Base-by-base conservation (phyloP, 352 stramenopile genomes). In the Globisporangium spiculum region DNA sequence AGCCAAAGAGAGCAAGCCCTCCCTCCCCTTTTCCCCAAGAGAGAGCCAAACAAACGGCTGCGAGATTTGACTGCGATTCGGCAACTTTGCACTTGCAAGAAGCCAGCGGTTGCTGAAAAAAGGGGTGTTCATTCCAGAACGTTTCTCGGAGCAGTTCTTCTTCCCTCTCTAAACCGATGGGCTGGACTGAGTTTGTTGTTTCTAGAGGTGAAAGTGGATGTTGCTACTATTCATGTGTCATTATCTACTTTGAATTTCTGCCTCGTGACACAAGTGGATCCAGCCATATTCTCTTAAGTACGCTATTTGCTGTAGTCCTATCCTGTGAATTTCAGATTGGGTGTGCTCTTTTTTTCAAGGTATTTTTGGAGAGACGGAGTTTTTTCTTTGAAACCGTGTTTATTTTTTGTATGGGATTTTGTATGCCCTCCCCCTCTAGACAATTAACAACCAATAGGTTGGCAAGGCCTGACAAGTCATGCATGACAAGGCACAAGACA, bases 31-130 rank as follows among this genome's bases (percentile, higher is more conserved):
- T 46, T 46, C 16, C 38, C 38, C 38, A 50, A 48, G 38, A 50
- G 41, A 50, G 41, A 50, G 41, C 41, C 44, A 52, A 52, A 52
- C 44, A 52, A 52, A 52, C 44, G 44, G 44, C 44, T 52, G 44
- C 6, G 44, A 52, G 44, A 20, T 52, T 52, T 52, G 18, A 52
- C 44, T 52, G 16, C 18, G 44, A 52, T 52, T 22, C 6, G 6
- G 18, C 44, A 52, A 52, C 44, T 20, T 9, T 8, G 5, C 16
- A 12, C 1, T 52, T 52, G 4, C 0, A 22, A 22, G 5, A 52
- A 6, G 5, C 16, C 4, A 8, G 16, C n/a, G 44, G 44, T 52
- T 52, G 44, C 44, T 8, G 18, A 20, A 52, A 52, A 20, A 52
- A 20, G 44, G 44, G 18, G 18, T 52, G 18, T 52, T 22, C 44